phyloP scores from a whole-genome alignment of 1,284 basidiomycete species.

The Phellopilus nigrolimitatus region DNA sequence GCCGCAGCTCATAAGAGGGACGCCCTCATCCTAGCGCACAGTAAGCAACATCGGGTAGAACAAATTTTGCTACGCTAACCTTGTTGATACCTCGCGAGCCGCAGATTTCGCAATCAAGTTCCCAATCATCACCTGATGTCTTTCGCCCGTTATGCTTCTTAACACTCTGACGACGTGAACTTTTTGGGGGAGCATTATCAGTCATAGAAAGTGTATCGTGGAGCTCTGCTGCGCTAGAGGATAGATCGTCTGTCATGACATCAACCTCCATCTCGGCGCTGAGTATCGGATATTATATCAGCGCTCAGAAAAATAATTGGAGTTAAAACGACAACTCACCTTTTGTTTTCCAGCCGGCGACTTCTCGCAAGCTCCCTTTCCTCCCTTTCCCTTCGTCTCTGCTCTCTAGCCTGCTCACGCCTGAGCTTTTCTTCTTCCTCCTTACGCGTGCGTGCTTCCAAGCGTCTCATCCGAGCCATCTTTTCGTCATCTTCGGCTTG shows the following conservation, averaged over 20 bases:
- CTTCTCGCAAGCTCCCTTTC: slow-evolving; percentile 31
- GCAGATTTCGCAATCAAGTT: slow-evolving; percentile 82
- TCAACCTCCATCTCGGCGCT: slow-evolving; percentile 1
- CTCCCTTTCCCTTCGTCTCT: slow-evolving; percentile 48
- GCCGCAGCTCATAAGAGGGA: slow-evolving; percentile 76
- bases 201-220: neutral
- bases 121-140: slow-evolving; percentile 60
- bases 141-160: slow-evolving; percentile 7
- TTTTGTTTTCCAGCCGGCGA: slow-evolving; percentile 17
- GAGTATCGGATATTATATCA: neutral
- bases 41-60: slow-evolving; percentile 10
- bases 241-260: neutral
- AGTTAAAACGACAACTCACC: slow-evolving; percentile 16
- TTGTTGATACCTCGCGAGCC: slow-evolving; percentile 62
- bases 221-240: neutral
- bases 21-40: slow-evolving; percentile 59
- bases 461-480: slow-evolving; percentile 52
- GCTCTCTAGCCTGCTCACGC: slow-evolving; percentile 52
- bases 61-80: slow-evolving; percentile 35
- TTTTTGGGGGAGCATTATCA: neutral
- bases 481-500: slow-evolving; percentile 63
- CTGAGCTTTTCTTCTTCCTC: slow-evolving; percentile 59
- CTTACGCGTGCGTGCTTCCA: slow-evolving; percentile 58
- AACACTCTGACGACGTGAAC: neutral
- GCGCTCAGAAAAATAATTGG: neutral